Evolutionary conservation across 2,329 filamentous ascomycete genomes (phyloP).

Genomic region (Fusarium sp.): DNA sequence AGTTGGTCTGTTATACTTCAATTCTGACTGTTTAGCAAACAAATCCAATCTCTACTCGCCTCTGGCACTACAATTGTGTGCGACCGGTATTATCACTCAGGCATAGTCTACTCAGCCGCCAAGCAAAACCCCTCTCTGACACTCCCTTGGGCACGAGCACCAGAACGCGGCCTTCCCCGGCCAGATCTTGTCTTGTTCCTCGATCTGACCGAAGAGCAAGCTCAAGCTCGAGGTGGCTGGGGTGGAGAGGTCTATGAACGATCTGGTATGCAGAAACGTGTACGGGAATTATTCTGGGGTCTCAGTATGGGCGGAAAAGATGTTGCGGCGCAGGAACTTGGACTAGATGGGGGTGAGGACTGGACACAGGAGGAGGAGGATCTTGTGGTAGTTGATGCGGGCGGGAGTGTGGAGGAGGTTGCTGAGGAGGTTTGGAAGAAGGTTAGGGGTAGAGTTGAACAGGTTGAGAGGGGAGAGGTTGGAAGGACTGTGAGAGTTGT

Average conservation of each 20-base stretch:
- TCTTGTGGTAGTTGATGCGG: slow-evolving; percentile 64
- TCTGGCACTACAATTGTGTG: slow-evolving; percentile 80
- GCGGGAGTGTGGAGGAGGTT: slow-evolving; percentile 64
- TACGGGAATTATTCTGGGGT: slow-evolving; percentile 76
- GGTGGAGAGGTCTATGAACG: slow-evolving; percentile 91
- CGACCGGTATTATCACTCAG: slow-evolving; percentile 95
- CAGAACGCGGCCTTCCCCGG: slow-evolving; percentile 85
- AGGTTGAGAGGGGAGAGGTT: slow-evolving; percentile 60
- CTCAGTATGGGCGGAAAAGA: slow-evolving; percentile 59
- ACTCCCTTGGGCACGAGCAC: slow-evolving; percentile 82
- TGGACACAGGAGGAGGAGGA: slow-evolving; percentile 63
- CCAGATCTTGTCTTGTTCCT: slow-evolving; percentile 91
- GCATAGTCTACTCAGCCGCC: slow-evolving; percentile 90
- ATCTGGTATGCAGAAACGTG: slow-evolving; percentile 80
- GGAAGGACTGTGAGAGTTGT: slow-evolving; percentile 55
- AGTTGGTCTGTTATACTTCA: background rate
- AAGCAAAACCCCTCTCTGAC: slow-evolving; percentile 77
- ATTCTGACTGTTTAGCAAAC: slow-evolving; percentile 50
- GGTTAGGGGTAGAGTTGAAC: slow-evolving; percentile 57
- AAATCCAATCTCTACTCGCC: slow-evolving; percentile 63
- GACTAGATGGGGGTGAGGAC: slow-evolving; percentile 35
- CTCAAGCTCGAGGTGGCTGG: slow-evolving; percentile 82
- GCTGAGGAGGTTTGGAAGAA: slow-evolving; percentile 64
- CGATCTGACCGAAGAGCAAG: slow-evolving; percentile 78
- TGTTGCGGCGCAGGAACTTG: slow-evolving; percentile 39